Conservation (phyloP, 257 asterid species). For the Dorcoceras hygrometricum region DNA sequence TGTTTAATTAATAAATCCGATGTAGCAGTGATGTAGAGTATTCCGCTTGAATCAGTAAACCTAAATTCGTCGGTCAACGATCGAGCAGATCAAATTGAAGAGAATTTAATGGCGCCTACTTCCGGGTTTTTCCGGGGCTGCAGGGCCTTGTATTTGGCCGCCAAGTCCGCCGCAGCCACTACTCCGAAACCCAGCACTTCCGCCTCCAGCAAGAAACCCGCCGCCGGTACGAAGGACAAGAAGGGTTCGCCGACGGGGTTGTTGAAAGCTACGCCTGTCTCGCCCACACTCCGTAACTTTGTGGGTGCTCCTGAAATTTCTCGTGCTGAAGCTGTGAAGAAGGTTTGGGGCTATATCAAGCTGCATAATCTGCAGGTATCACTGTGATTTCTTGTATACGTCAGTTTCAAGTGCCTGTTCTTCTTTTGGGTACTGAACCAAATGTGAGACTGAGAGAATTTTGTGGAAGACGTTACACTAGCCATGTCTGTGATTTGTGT, state of each 20-base stretch:
- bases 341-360: slow-evolving; percentile 58
- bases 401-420: background rate
- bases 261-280: slow-evolving; percentile 36
- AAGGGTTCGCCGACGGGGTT: slow-evolving; percentile 30
- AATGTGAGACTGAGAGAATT: too few relatives aligned
- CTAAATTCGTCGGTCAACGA: too few relatives aligned
- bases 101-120: slow-evolving; percentile 31
- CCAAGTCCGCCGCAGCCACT: slow-evolving; percentile 31
- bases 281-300: slow-evolving; percentile 41
- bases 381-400: background rate
- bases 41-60: too few relatives aligned
- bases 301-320: slow-evolving; percentile 52
- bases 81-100: background rate
- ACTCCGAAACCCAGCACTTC: slow-evolving; percentile 30
- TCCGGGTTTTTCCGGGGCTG: slow-evolving; percentile 35
- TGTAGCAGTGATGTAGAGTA: too few relatives aligned
- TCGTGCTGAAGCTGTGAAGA: slow-evolving; percentile 53
- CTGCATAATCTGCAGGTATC: slow-evolving; percentile 56
- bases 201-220: slow-evolving; percentile 29
- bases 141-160: slow-evolving; percentile 38
- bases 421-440: background rate
- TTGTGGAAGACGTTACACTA: too few relatives aligned
- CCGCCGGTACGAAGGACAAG: slow-evolving; percentile 31
- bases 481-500: too few relatives aligned
- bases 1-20: too few relatives aligned